Conservation (phyloP, 2,329 filamentous ascomycete genomes). For the Colletotrichum graminicola region DNA sequence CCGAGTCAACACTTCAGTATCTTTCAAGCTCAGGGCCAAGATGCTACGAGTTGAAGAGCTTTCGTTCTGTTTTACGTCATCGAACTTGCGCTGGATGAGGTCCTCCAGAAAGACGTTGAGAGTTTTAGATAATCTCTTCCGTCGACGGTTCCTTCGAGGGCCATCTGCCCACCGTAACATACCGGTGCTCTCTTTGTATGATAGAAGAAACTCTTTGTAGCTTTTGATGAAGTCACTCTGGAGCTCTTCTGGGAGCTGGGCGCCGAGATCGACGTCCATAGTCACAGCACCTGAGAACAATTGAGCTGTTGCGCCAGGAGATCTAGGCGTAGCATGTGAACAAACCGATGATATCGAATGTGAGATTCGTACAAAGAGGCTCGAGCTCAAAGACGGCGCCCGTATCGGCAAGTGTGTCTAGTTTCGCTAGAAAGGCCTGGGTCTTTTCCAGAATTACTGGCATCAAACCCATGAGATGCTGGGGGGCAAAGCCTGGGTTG, state of each 20-base stretch:
- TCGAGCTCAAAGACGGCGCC: conserved; percentile 43
- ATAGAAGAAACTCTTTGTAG: conserved; percentile 46
- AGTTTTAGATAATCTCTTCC: conserved; percentile 41
- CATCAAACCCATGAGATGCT: conserved; percentile 54
- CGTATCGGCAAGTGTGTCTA: conserved; percentile 21
- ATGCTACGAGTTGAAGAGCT: conserved; percentile 48
- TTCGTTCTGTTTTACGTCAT: conserved; percentile 29
- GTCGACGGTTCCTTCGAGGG: conserved; percentile 40
- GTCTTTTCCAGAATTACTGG: conserved; percentile 54
- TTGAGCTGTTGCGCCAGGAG: background rate
- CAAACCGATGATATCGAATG: conserved; percentile 54
- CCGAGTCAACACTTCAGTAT: conserved; percentile 46
- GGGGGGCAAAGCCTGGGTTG: conserved; percentile 55
- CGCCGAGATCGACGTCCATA: conserved; percentile 51
- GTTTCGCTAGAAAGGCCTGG: conserved; percentile 45
- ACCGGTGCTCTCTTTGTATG: conserved; percentile 45
- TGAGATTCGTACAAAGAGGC: conserved; percentile 48
- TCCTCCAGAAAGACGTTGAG: conserved; percentile 46
- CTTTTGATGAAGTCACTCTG: conserved; percentile 48
- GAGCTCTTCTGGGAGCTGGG: conserved; percentile 47
- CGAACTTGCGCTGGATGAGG: conserved; percentile 46
- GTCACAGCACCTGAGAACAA: conserved; percentile 47
- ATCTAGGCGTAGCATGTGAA: background rate
- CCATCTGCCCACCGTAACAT: conserved; percentile 44
- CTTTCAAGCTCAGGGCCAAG: conserved; percentile 51